phyloP scores from a whole-genome alignment of 1,284 basidiomycete genomes.

The Cryptococcus sp. region DNA sequence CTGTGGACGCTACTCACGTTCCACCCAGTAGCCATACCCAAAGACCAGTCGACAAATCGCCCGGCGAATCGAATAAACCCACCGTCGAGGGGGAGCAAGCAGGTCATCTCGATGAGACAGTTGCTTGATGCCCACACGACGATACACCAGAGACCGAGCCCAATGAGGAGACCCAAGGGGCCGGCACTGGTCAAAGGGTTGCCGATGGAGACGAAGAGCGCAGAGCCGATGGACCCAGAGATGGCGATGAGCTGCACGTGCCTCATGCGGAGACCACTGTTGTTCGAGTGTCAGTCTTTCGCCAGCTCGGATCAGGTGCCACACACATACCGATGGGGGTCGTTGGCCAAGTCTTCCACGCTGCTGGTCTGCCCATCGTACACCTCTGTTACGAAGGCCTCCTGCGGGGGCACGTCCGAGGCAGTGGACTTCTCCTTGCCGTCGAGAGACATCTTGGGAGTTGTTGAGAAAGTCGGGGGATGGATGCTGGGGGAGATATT shows the following conservation, averaged over 20 bases:
- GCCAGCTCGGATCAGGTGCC: not conserved
- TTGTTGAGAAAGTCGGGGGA: not conserved
- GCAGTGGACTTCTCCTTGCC: conserved; percentile 5
- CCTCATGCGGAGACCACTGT: conserved; percentile 26
- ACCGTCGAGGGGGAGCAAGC: conserved; percentile 23
- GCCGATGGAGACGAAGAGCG: conserved; percentile 25
- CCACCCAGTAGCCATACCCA: conserved; percentile 23
- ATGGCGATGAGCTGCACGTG: conserved; percentile 28
- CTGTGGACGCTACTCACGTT: conserved; percentile 28
- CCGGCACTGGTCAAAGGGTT: conserved; percentile 19
- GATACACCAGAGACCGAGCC: conserved; percentile 19
- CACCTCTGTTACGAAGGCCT: not conserved
- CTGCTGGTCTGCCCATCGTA: too few species aligned
- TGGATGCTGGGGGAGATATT: not conserved
- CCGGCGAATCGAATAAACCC: conserved; percentile 19
- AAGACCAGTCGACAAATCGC: conserved; percentile 20
- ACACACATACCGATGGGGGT: conserved; percentile 13
- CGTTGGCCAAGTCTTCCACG: conserved; percentile 10
- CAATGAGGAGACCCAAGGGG: conserved; percentile 21
- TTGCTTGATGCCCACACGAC: conserved; percentile 23
- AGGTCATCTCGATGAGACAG: conserved; percentile 28
- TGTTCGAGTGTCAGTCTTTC: not conserved
- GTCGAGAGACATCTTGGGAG: conserved; percentile 12
- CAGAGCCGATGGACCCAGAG: conserved; percentile 24
- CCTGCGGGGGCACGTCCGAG: not conserved